These are phyloP conservation scores for Dichomitus squalens DNA, from an alignment of 1,284 basidiomycete species.

Conservation along the genomic window DNA sequence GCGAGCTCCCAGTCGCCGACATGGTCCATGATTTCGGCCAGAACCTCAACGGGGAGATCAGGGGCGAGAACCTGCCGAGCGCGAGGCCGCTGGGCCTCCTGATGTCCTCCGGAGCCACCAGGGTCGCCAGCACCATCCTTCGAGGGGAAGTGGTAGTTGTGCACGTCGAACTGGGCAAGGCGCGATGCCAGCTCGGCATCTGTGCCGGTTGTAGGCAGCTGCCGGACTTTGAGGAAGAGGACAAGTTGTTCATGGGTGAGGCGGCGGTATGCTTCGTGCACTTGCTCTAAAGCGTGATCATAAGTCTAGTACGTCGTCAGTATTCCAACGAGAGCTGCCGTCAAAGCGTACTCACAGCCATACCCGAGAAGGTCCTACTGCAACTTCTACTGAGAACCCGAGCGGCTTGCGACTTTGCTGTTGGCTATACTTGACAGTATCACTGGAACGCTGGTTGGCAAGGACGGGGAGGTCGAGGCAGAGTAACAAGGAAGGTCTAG, in stretches of 20 bases:
- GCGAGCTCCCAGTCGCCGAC: constrained; percentile 82
- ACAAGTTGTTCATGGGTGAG: constrained; percentile 67
- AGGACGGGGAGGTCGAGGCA: neutral
- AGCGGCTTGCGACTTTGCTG: neutral
- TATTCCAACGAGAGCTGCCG: neutral
- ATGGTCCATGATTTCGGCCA: constrained; percentile 75
- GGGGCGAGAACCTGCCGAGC: constrained; percentile 40
- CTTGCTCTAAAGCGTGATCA: constrained; percentile 42
- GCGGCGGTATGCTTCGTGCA: constrained; percentile 68
- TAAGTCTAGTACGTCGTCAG: constrained; percentile 25
- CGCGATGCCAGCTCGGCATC: constrained; percentile 64
- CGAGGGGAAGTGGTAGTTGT: constrained; percentile 64
- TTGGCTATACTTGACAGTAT: neutral
- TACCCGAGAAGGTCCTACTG: constrained; percentile 9
- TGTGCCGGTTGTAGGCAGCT: constrained; percentile 61
- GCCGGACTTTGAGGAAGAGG: constrained; percentile 72
- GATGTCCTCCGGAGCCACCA: constrained; percentile 2
- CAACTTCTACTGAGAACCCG: neutral
- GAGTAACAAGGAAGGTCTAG: neutral
- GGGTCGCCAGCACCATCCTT: constrained; percentile 25
- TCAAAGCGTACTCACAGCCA: constrained; percentile 18
- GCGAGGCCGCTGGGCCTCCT: constrained; percentile 24
- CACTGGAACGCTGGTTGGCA: neutral
- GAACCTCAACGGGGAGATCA: constrained; percentile 73
- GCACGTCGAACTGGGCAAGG: constrained; percentile 70